phyloP scores from a whole-genome alignment of 2,329 filamentous ascomycete genomes.

The Xylaria sp. region DNA sequence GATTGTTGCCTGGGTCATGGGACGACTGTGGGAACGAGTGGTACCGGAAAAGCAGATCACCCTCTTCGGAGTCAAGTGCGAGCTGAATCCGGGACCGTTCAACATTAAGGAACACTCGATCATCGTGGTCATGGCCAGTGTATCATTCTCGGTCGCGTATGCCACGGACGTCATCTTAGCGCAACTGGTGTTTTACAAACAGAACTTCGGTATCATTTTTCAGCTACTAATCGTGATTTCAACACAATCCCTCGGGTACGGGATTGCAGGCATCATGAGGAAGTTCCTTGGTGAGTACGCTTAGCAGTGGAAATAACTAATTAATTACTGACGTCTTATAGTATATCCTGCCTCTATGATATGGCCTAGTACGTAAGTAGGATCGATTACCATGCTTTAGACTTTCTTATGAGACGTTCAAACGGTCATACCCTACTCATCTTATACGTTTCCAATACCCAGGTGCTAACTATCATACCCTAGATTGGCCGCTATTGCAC shows the following conservation, averaged over 20 bases:
- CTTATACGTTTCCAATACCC: background rate
- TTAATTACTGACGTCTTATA: constrained; percentile 35
- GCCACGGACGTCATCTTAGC: constrained; percentile 77
- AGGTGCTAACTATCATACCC: constrained; percentile 26
- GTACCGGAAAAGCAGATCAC: constrained; percentile 57
- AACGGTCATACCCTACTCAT: background rate
- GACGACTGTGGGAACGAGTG: constrained; percentile 63
- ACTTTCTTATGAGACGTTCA: background rate
- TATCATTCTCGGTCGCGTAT: constrained; percentile 72
- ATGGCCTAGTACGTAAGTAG: constrained; percentile 59
- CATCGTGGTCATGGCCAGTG: constrained; percentile 73
- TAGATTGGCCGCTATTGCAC: constrained; percentile 67
- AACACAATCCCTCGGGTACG: constrained; percentile 72
- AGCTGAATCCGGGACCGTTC: constrained; percentile 71
- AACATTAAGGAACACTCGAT: constrained; percentile 74
- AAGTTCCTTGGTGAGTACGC: constrained; percentile 60
- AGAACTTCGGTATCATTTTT: constrained; percentile 70
- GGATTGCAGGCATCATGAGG: constrained; percentile 70
- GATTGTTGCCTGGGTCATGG: constrained; percentile 68
- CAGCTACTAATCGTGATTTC: constrained; percentile 71
- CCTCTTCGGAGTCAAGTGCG: constrained; percentile 60
- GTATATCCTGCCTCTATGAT: constrained; percentile 74
- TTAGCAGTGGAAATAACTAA: background rate
- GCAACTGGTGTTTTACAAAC: constrained; percentile 73
- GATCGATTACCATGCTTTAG: background rate